These are phyloP conservation scores for Macrophomina tecta DNA, from an alignment of 2,329 filamentous ascomycete genomes.

Conservation along the genomic window DNA sequence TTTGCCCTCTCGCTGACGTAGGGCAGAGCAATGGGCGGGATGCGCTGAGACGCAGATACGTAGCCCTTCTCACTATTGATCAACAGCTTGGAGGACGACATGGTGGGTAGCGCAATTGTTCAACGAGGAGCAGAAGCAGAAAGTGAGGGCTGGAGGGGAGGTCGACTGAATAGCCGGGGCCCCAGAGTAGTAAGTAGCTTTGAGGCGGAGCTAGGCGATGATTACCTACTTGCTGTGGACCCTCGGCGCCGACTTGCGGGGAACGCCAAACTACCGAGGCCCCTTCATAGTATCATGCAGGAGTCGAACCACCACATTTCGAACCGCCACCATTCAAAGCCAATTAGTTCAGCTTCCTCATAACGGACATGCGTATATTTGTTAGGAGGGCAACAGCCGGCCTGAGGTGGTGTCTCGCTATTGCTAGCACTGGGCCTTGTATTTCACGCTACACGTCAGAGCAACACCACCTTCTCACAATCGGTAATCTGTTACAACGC, in stretches of 20 bases:
- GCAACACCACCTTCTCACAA: background rate
- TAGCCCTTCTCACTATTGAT: constrained; percentile 45
- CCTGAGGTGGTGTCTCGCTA: background rate
- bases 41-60: constrained; percentile 58
- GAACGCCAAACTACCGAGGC: constrained; percentile 23
- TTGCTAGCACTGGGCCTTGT: no score
- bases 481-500: background rate
- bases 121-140: background rate
- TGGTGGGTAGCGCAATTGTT: constrained; percentile 5
- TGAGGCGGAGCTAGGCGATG: constrained; percentile 10
- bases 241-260: constrained; percentile 18
- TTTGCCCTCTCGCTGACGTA: constrained; percentile 84
- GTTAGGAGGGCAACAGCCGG: background rate
- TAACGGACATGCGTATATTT: no score
- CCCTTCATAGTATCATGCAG: constrained; percentile 5
- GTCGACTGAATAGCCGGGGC: constrained; percentile 11
- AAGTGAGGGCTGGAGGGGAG: background rate
- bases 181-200: constrained; percentile 24
- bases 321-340: background rate
- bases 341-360: no score
- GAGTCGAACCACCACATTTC: constrained; percentile 4
- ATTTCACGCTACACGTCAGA: background rate
- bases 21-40: constrained; percentile 63
- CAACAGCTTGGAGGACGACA: constrained; percentile 35
- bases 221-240: constrained; percentile 16